Conservation (phyloP, 805 yeast genomes). For the Metschnikowia matae region DNA sequence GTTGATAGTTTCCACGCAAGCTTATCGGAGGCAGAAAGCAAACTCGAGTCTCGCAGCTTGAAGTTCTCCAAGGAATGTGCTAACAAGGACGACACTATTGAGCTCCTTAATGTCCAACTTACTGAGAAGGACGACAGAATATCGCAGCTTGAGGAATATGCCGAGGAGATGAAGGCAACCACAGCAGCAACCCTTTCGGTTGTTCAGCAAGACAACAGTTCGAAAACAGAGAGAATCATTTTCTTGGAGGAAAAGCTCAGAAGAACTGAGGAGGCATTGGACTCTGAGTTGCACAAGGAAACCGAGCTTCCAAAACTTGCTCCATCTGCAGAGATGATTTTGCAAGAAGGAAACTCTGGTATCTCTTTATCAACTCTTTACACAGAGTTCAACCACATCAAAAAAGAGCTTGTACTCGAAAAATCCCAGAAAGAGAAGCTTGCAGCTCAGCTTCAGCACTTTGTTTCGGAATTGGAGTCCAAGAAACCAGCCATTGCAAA, state of each 20-base stretch:
- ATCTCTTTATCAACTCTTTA: conserved; percentile 64
- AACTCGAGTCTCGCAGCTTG: conserved; percentile 46
- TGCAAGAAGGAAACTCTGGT: conserved; percentile 42
- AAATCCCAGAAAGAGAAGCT: conserved; percentile 66
- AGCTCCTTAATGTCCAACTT: conserved; percentile 50
- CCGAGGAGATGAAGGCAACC: conserved; percentile 38
- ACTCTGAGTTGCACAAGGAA: conserved; percentile 35
- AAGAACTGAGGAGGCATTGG: conserved; percentile 40
- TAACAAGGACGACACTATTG: conserved; percentile 57
- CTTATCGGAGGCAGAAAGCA: conserved; percentile 21
- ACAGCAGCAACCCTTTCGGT: conserved; percentile 33
- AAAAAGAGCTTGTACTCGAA: conserved; percentile 65
- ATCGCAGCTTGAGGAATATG: conserved; percentile 46
- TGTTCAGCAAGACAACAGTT: conserved; percentile 32
- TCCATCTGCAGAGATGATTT: conserved; percentile 52
- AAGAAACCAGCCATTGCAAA: conserved; percentile 72
- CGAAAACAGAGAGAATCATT: conserved; percentile 34
- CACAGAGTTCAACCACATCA: conserved; percentile 59
- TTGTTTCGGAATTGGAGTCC: conserved; percentile 71
- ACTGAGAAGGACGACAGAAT: conserved; percentile 52
- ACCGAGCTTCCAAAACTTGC: conserved; percentile 44
- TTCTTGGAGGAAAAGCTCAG: conserved; percentile 34
- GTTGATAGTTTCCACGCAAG: conserved; percentile 23
- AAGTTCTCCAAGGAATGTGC: conserved; percentile 33
- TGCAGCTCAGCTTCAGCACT: conserved; percentile 64